These are phyloP conservation scores for Acacia concinna DNA, from an alignment of 331 rosid species.

Conservation along the genomic window DNA sequence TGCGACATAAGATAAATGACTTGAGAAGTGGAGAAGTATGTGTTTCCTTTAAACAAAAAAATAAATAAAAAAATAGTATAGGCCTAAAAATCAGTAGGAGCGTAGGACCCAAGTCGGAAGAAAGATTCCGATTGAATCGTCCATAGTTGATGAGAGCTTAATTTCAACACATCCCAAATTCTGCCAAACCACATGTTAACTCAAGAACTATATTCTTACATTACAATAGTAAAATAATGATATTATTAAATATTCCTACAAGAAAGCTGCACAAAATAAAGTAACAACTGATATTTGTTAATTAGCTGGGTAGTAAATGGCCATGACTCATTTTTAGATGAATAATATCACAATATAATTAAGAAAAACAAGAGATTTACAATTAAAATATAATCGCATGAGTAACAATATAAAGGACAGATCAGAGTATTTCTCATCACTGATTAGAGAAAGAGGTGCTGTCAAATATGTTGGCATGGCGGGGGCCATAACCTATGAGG, in stretches of 20 bases:
- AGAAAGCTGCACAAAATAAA: neutral
- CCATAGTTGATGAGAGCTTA: neutral
- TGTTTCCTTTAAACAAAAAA: neutral
- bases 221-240: neutral
- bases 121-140: neutral
- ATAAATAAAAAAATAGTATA: too few relatives aligned
- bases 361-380: too few relatives aligned
- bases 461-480: neutral
- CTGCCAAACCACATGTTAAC: neutral
- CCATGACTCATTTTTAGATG: neutral
- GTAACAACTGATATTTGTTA: neutral
- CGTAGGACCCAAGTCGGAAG: neutral
- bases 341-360: neutral
- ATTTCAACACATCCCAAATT: neutral
- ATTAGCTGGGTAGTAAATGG: neutral
- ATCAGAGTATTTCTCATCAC: neutral
- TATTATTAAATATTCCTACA: too few relatives aligned
- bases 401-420: too few relatives aligned
- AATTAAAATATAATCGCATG: too few relatives aligned
- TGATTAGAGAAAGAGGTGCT: neutral
- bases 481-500: neutral
- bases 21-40: neutral
- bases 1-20: neutral
- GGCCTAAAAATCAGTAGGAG: neutral
- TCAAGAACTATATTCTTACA: neutral